A percentile compares a stretch with the other conserved stretches of the same genome.
Evolutionary conservation across 371 early-diverging fungal genomes (phyloP).

Genomic region (Chytridiales sp.): DNA sequence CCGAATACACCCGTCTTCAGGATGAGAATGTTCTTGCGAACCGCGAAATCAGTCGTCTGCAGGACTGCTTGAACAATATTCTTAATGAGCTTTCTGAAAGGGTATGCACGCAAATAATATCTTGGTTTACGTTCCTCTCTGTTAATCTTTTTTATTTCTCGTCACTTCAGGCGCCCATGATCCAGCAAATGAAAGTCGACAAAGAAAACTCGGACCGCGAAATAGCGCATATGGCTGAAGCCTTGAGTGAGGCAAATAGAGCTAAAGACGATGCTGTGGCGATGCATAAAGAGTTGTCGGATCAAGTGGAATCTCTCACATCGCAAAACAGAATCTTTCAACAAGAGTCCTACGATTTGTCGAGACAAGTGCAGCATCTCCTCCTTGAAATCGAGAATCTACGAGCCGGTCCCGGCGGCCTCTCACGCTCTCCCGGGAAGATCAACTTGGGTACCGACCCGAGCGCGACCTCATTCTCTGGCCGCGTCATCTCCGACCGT

Average conservation of each 20-base stretch:
- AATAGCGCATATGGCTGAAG: constrained; percentile 32
- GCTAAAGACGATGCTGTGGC: constrained; percentile 11
- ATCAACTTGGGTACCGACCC: not conserved
- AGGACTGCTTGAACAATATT: constrained; percentile 58
- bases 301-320: constrained; percentile 28
- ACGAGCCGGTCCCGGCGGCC: not conserved
- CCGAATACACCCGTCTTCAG: constrained; percentile 62
- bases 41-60: constrained; percentile 48
- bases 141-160: too few relatives aligned
- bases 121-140: too few relatives aligned
- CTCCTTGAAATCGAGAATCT: constrained; percentile 22
- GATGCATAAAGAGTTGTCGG: constrained; percentile 17
- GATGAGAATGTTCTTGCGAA: constrained; percentile 48
- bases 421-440: not conserved
- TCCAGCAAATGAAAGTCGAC: constrained; percentile 34
- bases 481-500: constrained; percentile 15
- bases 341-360: constrained; percentile 18
- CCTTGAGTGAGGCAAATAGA: constrained; percentile 30
- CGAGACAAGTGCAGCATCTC: constrained; percentile 35
- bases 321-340: too few relatives aligned
- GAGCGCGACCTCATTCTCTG: not conserved
- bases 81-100: constrained; percentile 35
- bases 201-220: constrained; percentile 39
- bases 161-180: constrained; percentile 28
- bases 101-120: constrained; percentile 5